These are phyloP conservation scores for Naganishia friedmannii DNA, from an alignment of 768 basidiomycete species.

Conservation along the genomic window DNA sequence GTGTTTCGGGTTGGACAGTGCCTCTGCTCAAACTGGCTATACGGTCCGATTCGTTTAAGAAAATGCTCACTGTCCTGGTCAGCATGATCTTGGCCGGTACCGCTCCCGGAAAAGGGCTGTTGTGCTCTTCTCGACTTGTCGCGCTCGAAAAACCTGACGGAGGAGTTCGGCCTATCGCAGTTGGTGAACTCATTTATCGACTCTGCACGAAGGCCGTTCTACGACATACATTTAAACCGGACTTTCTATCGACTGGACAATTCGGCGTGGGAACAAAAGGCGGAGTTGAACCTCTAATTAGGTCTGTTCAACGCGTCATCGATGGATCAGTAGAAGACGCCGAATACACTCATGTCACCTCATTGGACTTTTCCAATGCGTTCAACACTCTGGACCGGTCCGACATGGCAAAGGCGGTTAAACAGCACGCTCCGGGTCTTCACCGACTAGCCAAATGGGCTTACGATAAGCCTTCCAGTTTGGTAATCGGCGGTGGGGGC, in stretches of 20 bases:
- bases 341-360: constrained; percentile 27
- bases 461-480: constrained; percentile 5
- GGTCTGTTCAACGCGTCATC: constrained; percentile 28
- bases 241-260: constrained; percentile 30
- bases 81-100: no score
- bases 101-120: no score
- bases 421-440: constrained; percentile 32
- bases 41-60: no score
- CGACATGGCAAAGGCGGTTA: constrained; percentile 15
- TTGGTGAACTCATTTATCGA: no score
- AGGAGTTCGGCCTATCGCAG: no score
- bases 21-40: no score
- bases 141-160: no score
- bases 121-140: no score
- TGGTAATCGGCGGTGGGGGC: background rate
- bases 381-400: constrained; percentile 33
- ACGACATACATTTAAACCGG: no score
- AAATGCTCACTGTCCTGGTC: no score
- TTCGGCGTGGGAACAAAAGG: constrained; percentile 34
- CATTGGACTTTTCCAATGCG: constrained; percentile 38
- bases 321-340: constrained; percentile 29
- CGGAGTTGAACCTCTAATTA: constrained; percentile 33
- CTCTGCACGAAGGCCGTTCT: no score
- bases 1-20: no score
- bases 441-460: constrained; percentile 27